phyloP scores from a whole-genome alignment of 225 moss, liverwort and hornwort species.

The Marchantia paleacea region DNA sequence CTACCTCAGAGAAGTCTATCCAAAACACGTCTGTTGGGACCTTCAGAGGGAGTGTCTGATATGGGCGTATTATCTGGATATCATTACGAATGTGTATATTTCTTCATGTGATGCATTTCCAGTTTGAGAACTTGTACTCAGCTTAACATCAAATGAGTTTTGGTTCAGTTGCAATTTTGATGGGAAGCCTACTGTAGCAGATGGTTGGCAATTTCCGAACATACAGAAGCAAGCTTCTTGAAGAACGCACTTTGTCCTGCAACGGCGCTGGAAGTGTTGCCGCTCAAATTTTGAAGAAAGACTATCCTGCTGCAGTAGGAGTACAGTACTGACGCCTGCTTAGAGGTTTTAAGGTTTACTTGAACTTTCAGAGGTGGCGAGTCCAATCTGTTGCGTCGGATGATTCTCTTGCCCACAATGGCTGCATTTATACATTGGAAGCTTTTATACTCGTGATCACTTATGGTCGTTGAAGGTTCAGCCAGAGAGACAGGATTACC shows the following conservation, averaged over 20 bases:
- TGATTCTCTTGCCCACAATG: not conserved
- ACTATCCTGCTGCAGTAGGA: not conserved
- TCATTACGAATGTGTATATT: not conserved
- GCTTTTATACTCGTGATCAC: not conserved
- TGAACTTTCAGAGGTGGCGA: not conserved
- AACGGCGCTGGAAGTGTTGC: not conserved
- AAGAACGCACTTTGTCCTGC: not conserved
- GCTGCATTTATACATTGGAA: not conserved
- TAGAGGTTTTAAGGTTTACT: not conserved
- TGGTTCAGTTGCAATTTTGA: not conserved
- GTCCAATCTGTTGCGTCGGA: not conserved
- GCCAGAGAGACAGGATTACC: not conserved
- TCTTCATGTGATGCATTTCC: slow-evolving; percentile 2
- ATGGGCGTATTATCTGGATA: not conserved
- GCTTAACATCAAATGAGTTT: not conserved
- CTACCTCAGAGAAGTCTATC: slow-evolving; percentile 10
- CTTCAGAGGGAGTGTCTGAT: too few species aligned
- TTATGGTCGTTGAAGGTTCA: not conserved
- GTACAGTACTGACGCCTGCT: not conserved
- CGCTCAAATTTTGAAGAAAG: not conserved
- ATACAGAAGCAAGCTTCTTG: not conserved
- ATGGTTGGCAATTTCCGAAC: not conserved
- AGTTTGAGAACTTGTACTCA: not conserved
- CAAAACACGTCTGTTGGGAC: not conserved
- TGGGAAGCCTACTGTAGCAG: not conserved